Evolutionary conservation across 345 rosid genomes (phyloP).

Genomic region (Triadica sebifera): DNA sequence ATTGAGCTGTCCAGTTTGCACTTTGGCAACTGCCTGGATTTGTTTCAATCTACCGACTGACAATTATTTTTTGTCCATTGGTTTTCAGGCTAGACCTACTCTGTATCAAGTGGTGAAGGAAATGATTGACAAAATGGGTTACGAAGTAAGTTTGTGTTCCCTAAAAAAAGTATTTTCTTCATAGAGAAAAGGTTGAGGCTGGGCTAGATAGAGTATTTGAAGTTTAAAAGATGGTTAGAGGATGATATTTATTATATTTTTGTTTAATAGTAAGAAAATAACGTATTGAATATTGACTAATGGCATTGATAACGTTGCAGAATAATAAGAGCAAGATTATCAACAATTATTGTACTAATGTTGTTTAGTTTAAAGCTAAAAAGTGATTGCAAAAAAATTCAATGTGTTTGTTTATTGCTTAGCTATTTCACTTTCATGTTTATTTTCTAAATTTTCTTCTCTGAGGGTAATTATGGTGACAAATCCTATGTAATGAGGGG

Average conservation of each 20-base stretch:
- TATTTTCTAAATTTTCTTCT: too few species aligned
- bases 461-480: too few species aligned
- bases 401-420: not conserved
- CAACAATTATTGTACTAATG: not conserved
- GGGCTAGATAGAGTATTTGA: not conserved
- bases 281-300: not conserved
- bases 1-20: constrained; percentile 9
- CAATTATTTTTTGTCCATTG: constrained; percentile 11
- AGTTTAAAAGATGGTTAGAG: not conserved
- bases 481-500: too few species aligned
- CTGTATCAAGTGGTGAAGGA: constrained; percentile 90
- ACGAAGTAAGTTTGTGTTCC: constrained; percentile 48
- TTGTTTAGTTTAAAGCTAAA: not conserved
- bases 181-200: not conserved
- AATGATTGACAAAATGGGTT: constrained; percentile 92
- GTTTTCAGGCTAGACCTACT: constrained; percentile 84
- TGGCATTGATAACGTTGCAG: not conserved
- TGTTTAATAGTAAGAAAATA: not conserved
- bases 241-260: too few species aligned
- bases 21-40: not conserved
- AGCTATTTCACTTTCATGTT: too few species aligned
- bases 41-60: constrained; percentile 4
- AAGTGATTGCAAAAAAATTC: too few species aligned
- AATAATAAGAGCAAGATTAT: not conserved
- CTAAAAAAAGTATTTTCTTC: not conserved